These are phyloP conservation scores for Clarireedia monteithiana DNA, from an alignment of 2,329 filamentous ascomycete species.

Conservation along the genomic window DNA sequence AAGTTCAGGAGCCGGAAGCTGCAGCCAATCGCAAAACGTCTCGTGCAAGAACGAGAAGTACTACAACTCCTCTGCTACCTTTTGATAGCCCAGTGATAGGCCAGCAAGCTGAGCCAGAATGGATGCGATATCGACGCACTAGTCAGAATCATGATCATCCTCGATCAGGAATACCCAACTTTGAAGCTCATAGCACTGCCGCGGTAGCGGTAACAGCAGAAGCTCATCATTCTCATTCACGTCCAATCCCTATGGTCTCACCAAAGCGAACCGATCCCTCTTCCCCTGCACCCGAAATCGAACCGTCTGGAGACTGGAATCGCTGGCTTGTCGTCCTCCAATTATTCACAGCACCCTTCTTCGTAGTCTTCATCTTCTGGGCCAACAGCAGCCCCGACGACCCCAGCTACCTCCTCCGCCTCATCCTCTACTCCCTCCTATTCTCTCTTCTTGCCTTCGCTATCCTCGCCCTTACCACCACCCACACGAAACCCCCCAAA, in stretches of 20 bases:
- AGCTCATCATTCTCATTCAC: constrained; percentile 19
- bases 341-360: constrained; percentile 78
- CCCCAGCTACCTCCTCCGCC: constrained; percentile 44
- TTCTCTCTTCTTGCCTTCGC: constrained; percentile 59
- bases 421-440: constrained; percentile 58
- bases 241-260: constrained; percentile 10
- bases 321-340: constrained; percentile 84
- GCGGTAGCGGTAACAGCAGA: constrained; percentile 27
- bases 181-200: constrained; percentile 29
- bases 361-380: constrained; percentile 71
- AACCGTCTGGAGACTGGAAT: constrained; percentile 55
- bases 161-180: constrained; percentile 15
- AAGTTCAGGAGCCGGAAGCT: constrained; percentile 29
- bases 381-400: constrained; percentile 54
- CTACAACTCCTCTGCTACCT: constrained; percentile 16
- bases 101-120: constrained; percentile 40
- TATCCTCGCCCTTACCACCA: constrained; percentile 61
- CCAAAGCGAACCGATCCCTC: constrained; percentile 3
- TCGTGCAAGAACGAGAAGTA: constrained; percentile 24
- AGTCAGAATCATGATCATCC: constrained; percentile 22
- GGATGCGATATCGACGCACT: constrained; percentile 49
- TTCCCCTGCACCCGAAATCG: not conserved
- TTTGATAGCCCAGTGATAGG: constrained; percentile 22
- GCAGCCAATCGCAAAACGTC: constrained; percentile 9
- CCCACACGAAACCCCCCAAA: constrained; percentile 56